Evolutionary conservation across 2,329 filamentous ascomycete genomes (phyloP), one percentile per base, ranked within the genome.

Genomic region (Fusarium zealandicum): DNA sequence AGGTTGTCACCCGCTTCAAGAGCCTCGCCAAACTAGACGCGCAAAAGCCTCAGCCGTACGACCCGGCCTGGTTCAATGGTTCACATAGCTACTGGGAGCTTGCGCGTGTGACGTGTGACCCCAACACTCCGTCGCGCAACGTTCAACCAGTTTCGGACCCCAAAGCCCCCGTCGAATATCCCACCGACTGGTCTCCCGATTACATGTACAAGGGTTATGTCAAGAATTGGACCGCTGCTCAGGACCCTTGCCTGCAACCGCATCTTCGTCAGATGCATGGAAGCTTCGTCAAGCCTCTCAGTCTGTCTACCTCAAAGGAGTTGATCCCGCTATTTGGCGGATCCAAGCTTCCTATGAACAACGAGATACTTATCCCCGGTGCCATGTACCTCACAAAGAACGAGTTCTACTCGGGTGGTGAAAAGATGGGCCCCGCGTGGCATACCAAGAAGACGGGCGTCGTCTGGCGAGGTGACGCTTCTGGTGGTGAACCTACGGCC

Each of bases 391-490:
- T 86, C 57, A 78, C 78, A 14, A 72, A 80, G 8, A 82, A 88
- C 64, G 74, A 77, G 6, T 79, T 82, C 38, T 88, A 88, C 70
- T 80, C 78, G 2, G 86, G 86, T 46, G 80, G 83, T 45, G 69
- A 76, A 7, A 72, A 72, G 8, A 81, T 81, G 51, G 86, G 87
- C 37, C 75, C 81, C 11, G 69, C 75, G 5, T 89, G 87, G 87
- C 71, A 76, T 4, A 69, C 78, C 28, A 90, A 90, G 71, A 73
- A 73, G 22, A 76, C 82, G 47, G 75, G 72, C 4, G 72, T 86
- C 38, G 74, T 87, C 30, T 90, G 87, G 87, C 83, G 87, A 31
- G 87, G 87, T 38, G 82, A 84, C 2, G 85, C 83, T 3, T 87
- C 85, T 7, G 87, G 86, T 3, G 86, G 85, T 2, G 75, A 77